Evolutionary conservation across 2,329 filamentous ascomycete genomes (phyloP), one percentile per base, ranked within the genome.

Genomic region (Blumeria hordei): DNA sequence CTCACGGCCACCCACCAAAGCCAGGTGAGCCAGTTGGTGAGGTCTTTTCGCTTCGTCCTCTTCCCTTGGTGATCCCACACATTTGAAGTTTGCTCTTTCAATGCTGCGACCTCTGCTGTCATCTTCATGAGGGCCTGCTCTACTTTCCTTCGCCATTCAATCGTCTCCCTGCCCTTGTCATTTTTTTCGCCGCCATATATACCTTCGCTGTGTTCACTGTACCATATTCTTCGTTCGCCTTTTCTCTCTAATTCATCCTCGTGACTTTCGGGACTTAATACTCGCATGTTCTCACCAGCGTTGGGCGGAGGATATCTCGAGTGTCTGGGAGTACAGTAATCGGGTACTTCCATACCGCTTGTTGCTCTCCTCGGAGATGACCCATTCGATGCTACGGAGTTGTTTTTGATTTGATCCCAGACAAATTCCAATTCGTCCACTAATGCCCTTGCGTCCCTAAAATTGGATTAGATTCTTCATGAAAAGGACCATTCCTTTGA

Each of bases 401-500:
- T 95, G 61, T 83, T 83, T 68, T 92, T 94, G 62, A 98, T 90
- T 67, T 96, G 92, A 62, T 95, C 88, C 92, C 92, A 98, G 41
- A 98, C 90, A 63, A 96, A 98, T 69, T 98, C 92, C n/a, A 98
- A 77, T 68, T 98, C 92, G 9, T 81, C 75, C 39, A 96, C 88
- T 41, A 98, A 74, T 68, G 94, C 88, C 57, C 82, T 77, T 7
- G 87, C 87, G 66, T 94, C 88, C 52, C 77, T 81, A 59, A 28
- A 28, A 28, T 55, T 28, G 21, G 6, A 57, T 59, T 21, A 61
- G 58, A 44, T 52, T 57, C 43, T 50, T 54, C 16, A 28, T 28
- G 4, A 28, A 28, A 28, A 4, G 2, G 7, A 28, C 9, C 5
- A 16, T 44, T 21, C 11, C 18, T 10, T 16, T 18, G 34, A 47